Percentiles rank a stretch among this genome's conserved stretches.
These are phyloP conservation scores for Fagus crenata DNA, from an alignment of 306 rosid genomes.

Conservation along the genomic window DNA sequence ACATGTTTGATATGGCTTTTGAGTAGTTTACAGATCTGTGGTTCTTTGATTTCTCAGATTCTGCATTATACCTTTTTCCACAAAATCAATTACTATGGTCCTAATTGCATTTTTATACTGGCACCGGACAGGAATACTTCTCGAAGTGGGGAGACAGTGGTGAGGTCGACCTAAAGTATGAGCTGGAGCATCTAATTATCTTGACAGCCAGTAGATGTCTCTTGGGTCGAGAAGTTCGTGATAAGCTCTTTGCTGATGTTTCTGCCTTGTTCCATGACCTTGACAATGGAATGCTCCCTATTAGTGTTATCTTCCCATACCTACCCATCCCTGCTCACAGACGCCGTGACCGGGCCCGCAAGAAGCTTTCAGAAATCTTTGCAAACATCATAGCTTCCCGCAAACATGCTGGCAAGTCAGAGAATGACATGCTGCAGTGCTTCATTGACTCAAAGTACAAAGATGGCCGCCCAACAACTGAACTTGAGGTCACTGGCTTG, in stretches of 20 bases:
- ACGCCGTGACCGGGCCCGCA: slow-evolving; percentile 83
- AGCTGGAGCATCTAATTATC: slow-evolving; percentile 92
- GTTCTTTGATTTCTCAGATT: neutral
- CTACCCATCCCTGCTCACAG: slow-evolving; percentile 92
- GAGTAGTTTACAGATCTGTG: neutral
- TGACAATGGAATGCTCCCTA: slow-evolving; percentile 80
- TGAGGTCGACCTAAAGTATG: slow-evolving; percentile 90
- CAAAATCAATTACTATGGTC: neutral
- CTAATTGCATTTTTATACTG: neutral
- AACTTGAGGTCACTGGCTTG: slow-evolving; percentile 84
- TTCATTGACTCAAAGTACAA: slow-evolving; percentile 93
- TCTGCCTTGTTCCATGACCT: slow-evolving; percentile 96
- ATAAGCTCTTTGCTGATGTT: slow-evolving; percentile 89
- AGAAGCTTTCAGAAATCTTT: slow-evolving; percentile 76
- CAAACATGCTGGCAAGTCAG: slow-evolving; percentile 48
- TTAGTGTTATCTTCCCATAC: slow-evolving; percentile 89
- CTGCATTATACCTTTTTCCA: neutral
- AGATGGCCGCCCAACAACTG: slow-evolving; percentile 90
- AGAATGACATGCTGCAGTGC: slow-evolving; percentile 93
- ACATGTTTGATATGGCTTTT: neutral
- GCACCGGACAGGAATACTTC: slow-evolving; percentile 75
- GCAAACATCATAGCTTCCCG: slow-evolving; percentile 69
- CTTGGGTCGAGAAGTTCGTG: slow-evolving; percentile 90
- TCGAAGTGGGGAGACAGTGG: slow-evolving; percentile 96
- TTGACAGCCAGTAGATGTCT: slow-evolving; percentile 96